Evolutionary conservation across 1,284 basidiomycete species (phyloP).

Genomic region (Sporisorium graminicola): DNA sequence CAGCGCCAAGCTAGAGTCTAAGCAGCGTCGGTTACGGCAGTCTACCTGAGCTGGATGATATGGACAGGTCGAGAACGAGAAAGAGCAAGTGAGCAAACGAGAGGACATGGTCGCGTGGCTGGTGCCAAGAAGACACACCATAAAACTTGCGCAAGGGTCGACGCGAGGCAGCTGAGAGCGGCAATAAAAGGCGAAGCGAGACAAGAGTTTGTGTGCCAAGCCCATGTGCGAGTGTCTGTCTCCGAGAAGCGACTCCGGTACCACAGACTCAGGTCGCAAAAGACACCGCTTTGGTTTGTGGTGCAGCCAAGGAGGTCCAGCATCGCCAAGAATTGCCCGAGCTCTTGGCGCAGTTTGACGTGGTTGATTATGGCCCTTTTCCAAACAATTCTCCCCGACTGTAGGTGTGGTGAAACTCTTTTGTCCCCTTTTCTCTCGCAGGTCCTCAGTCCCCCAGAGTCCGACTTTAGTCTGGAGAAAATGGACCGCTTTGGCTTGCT

Average conservation of each 20-base stretch:
- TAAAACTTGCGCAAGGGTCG: neutral
- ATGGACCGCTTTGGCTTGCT: neutral
- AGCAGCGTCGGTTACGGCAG: neutral
- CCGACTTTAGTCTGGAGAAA: no score
- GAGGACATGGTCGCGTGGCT: slow-evolving; percentile 8
- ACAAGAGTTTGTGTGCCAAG: slow-evolving; percentile 1
- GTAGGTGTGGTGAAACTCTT: no score
- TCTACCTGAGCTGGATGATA: no score
- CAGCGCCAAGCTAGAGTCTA: neutral
- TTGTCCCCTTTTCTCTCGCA: neutral
- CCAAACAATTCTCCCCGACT: no score
- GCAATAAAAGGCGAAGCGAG: neutral
- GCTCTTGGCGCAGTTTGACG: slow-evolving; percentile 34
- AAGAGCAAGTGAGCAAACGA: neutral
- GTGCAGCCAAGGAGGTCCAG: neutral
- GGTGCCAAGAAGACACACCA: slow-evolving; percentile 11
- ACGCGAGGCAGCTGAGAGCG: no score
- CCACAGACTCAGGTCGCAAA: neutral
- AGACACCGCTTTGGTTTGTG: no score
- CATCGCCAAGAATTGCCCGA: slow-evolving; percentile 25
- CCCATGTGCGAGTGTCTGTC: slow-evolving; percentile 3
- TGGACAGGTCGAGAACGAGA: neutral
- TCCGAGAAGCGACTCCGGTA: neutral
- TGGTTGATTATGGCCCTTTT: neutral
- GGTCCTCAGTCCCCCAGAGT: no score